Evolutionary conservation across 768 basidiomycete species (phyloP), one percentile per base, ranked within the genome.

Genomic region (Suillus placidus): DNA sequence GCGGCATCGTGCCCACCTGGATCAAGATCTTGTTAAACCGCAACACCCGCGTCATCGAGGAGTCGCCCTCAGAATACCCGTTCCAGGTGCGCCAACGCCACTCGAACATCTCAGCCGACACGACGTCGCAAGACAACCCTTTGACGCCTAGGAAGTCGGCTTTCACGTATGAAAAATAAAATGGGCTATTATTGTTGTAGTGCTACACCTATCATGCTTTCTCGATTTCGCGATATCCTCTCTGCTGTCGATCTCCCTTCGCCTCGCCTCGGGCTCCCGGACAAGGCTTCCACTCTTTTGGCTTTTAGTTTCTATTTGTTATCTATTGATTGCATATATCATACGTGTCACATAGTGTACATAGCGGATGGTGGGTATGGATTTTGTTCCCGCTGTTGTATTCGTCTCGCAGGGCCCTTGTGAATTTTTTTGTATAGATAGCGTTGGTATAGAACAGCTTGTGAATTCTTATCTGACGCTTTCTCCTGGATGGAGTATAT

Each of bases 1-100:
- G 91, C 45, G 81, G 88, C 18, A 83, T 94, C 37, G 69, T 88
- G 23, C 92, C 92, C 52, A 57, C 71, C 16, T 93, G 91, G 91
- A 78, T 91, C 13, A 78, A 70, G 68, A 71, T 72, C 37, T 42
- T 79, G 42, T 34, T 76, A 6, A 64, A 45, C 16, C 77, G 67
- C 40, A 65, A 61, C 16, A 63, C 13, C 20, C 23, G 13, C 2
- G 32, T 52, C 0, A 2, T 4, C 6, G 42, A 43, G 2, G 70
- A 74, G 16, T 0, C 4, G 3, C 61, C 70, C 30, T 58, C 70
- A 2, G 77, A 79, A 63, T 80, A 72, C 57, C 65, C 69, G 34
- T 76, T 79, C 61, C 66, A 75, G 32, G 72, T 79, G 7, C 73
- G 76, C 18, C 73, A 79, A 9, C 68, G 70, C 64, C 73, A 71